Evolutionary conservation across 192 early-diverging fungal species (phyloP).

Genomic region (Ramicandelaber brevisporus): DNA sequence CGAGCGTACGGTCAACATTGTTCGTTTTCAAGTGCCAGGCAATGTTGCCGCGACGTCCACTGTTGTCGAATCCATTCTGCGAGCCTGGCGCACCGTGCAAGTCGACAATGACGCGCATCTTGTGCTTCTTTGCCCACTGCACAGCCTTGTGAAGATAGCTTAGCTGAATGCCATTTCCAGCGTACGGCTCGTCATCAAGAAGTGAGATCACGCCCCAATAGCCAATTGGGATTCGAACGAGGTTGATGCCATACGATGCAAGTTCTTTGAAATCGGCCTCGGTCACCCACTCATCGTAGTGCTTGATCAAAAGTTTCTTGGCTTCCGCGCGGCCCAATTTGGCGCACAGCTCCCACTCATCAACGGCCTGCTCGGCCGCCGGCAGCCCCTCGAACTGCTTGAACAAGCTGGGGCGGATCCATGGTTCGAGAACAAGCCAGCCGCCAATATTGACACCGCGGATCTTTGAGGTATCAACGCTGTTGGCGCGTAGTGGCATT

Average conservation of each 20-base stretch:
- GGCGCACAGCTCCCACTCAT: constrained; percentile 23
- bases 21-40: constrained; percentile 12
- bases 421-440: constrained; percentile 26
- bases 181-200: constrained; percentile 20
- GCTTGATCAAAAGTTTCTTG: constrained; percentile 11
- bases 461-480: constrained; percentile 10
- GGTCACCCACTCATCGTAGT: constrained; percentile 29
- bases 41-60: constrained; percentile 17
- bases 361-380: constrained; percentile 10
- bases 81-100: constrained; percentile 29
- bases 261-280: constrained; percentile 15
- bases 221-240: constrained; percentile 27
- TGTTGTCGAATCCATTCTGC: constrained; percentile 30
- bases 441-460: constrained; percentile 29
- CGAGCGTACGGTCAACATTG: constrained; percentile 25
- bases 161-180: constrained; percentile 13
- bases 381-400: constrained; percentile 12
- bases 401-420: constrained; percentile 20
- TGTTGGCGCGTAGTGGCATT: no score
- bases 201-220: constrained; percentile 31
- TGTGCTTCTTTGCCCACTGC: constrained; percentile 18
- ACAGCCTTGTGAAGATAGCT: constrained; percentile 22
- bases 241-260: constrained; percentile 18
- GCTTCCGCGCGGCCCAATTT: constrained; percentile 14
- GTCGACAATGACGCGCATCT: constrained; percentile 24